Percentiles rank a stretch among this genome's conserved stretches.
Conservation (phyloP, 768 basidiomycete genomes). For the Mrakia hoshinonis region DNA sequence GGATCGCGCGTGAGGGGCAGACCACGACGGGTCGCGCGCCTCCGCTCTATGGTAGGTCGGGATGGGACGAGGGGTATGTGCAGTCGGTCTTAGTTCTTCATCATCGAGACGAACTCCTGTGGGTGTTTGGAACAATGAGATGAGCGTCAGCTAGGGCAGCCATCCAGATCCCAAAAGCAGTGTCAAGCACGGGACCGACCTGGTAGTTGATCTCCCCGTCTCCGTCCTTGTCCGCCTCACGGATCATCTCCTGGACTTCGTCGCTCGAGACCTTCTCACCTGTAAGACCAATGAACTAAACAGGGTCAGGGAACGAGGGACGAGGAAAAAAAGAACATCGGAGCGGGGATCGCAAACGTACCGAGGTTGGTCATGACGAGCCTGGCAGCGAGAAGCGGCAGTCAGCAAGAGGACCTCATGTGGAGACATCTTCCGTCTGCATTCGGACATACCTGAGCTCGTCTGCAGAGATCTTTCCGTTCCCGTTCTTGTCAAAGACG, state of each 20-base stretch:
- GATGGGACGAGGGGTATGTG: too few species aligned
- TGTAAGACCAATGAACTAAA: not conserved
- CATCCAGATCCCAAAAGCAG: not conserved
- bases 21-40: too few species aligned
- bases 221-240: not conserved
- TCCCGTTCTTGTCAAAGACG: not conserved
- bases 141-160: not conserved
- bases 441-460: not conserved
- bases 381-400: not conserved
- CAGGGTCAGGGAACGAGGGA: not conserved
- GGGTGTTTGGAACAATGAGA: not conserved
- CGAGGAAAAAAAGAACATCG: too few species aligned
- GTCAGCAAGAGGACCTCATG: not conserved
- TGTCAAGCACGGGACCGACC: not conserved
- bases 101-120: constrained; percentile 3
- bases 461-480: not conserved
- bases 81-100: not conserved
- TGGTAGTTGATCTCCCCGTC: not conserved
- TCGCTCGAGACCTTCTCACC: not conserved
- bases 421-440: not conserved
- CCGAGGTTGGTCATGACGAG: not conserved
- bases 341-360: too few species aligned
- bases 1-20: too few species aligned
- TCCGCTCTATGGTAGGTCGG: too few species aligned
- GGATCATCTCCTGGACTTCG: constrained; percentile 1